Conservation (phyloP, 768 basidiomycete genomes). For the Naematelia encephala region DNA sequence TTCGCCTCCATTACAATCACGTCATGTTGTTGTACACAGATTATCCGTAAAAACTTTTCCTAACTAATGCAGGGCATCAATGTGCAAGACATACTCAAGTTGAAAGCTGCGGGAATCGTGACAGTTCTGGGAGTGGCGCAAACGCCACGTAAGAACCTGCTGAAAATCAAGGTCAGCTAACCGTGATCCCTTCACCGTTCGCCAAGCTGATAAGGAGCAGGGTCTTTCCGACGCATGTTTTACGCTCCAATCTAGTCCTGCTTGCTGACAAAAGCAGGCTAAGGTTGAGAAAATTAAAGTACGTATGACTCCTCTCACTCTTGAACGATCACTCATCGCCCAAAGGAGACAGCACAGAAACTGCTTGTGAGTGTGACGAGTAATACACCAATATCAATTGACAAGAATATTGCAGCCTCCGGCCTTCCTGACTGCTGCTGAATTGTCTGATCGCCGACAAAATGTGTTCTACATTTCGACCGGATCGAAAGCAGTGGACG, state of each 20-base stretch:
- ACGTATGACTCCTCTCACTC: constrained; percentile 13
- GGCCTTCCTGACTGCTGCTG: constrained; percentile 84
- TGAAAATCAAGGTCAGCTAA: constrained; percentile 79
- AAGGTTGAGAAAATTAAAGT: constrained; percentile 98
- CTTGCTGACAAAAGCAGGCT: constrained; percentile 50
- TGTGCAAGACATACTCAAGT: constrained; percentile 88
- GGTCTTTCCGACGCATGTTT: constrained; percentile 75
- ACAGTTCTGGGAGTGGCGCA: constrained; percentile 62
- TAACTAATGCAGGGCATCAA: constrained; percentile 72
- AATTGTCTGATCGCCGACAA: constrained; percentile 66
- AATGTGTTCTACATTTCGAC: constrained; percentile 81
- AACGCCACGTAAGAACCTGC: constrained; percentile 81
- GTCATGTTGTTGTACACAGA: too few relatives aligned
- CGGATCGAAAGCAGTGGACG: constrained; percentile 85
- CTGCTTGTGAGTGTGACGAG: constrained; percentile 61
- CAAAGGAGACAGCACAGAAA: constrained; percentile 83
- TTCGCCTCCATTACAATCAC: too few relatives aligned
- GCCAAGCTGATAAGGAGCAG: constrained; percentile 52
- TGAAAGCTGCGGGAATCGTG: constrained; percentile 61
- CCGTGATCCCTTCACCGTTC: constrained; percentile 1
- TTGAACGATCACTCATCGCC: neutral
- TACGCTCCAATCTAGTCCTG: neutral
- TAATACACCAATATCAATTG: neutral
- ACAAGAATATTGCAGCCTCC: constrained; percentile 62
- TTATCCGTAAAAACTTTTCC: too few relatives aligned